Conservation (phyloP, 139 green algal genomes). For the Zygnema cylindricum region DNA sequence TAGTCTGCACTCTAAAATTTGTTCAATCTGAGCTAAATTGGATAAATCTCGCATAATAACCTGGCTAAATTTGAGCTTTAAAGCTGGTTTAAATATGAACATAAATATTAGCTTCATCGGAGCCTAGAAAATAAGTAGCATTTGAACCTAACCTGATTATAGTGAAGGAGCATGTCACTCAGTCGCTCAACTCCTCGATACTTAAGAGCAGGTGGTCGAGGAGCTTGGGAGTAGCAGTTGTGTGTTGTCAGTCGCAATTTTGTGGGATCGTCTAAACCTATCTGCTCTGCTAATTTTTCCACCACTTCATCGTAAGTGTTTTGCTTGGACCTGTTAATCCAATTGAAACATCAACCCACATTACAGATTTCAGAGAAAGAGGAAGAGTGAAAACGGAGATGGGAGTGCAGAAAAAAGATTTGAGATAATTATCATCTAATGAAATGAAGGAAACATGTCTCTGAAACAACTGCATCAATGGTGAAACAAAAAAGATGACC, state of each 20-base stretch:
- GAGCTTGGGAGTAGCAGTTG: conserved; percentile 78
- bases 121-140: too few relatives aligned
- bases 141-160: conserved; percentile 41
- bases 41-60: too few relatives aligned
- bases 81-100: neutral
- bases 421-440: too few relatives aligned
- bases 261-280: conserved; percentile 66
- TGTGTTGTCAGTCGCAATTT: conserved; percentile 81
- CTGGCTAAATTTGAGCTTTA: neutral
- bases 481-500: too few relatives aligned
- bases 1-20: too few relatives aligned
- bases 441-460: too few relatives aligned
- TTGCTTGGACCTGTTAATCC: conserved; percentile 62
- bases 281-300: conserved; percentile 66
- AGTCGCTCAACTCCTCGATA: conserved; percentile 69
- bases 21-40: too few relatives aligned
- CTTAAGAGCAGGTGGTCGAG: conserved; percentile 68
- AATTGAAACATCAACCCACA: neutral
- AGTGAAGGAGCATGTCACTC: conserved; percentile 75
- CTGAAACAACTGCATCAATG: too few relatives aligned
- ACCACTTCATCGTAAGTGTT: conserved; percentile 84
- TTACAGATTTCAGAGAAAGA: too few relatives aligned
- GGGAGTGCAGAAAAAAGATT: too few relatives aligned
- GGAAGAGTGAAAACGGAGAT: too few relatives aligned
- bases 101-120: neutral